Conservation (phyloP, 192 early-diverging fungal genomes). For the Coemansia sp. region DNA sequence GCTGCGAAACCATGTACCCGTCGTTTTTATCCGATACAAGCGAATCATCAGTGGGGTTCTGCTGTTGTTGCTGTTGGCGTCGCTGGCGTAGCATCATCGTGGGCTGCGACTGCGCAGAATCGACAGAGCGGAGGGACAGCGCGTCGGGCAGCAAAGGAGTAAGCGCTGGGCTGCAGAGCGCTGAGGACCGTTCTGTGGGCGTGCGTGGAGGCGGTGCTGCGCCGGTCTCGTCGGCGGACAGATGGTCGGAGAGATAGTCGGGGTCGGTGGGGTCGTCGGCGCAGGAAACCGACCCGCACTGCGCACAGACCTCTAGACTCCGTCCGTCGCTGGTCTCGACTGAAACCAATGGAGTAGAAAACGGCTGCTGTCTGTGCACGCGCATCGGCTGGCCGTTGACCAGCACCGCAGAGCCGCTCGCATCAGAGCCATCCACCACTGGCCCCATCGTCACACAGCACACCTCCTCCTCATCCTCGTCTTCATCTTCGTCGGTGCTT, state of each 20-base stretch:
- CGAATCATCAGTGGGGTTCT: background rate
- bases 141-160: background rate
- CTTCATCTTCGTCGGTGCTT: background rate
- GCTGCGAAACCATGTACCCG: constrained; percentile 8
- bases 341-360: too few relatives aligned
- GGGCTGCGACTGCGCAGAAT: background rate
- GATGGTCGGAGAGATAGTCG: background rate
- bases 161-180: background rate
- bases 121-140: background rate
- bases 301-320: constrained; percentile 13
- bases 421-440: background rate
- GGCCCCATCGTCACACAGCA: background rate
- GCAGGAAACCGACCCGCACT: constrained; percentile 24
- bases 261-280: background rate
- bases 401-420: constrained; percentile 5
- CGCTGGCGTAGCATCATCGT: background rate
- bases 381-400: constrained; percentile 47
- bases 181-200: background rate
- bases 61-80: constrained; percentile 9
- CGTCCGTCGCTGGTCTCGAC: constrained; percentile 22
- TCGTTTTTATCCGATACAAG: background rate
- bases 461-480: background rate
- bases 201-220: background rate
- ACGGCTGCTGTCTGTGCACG: constrained; percentile 10
- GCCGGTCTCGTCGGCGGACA: background rate